Evolutionary conservation across 345 rosid species (phyloP), one percentile per base, ranked within the genome.

Genomic region (Brassica carinata): DNA sequence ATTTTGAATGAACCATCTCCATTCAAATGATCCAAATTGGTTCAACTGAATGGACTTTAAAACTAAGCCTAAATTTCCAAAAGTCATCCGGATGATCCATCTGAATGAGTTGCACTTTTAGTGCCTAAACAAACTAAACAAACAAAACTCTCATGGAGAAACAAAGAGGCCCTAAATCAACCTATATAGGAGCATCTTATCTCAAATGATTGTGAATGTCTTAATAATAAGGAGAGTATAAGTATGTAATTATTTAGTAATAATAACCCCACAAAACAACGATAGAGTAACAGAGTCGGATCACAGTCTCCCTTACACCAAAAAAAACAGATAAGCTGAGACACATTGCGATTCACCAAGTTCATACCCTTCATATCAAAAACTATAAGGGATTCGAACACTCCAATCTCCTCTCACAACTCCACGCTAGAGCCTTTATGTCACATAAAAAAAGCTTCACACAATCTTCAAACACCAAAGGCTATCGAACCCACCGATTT

Each of bases 291-390:
- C 36, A 55, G 64, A 17, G 38, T 45, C 13, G 27, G 76, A 80
- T 80, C 79, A 81, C 72, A 64, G 77, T 75, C 80, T 64, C 80
- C 80, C 77, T 81, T 65, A 57, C 77, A 74, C 72, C 53, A 69
- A 80, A 67, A 80, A 43, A 36, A 57, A 14, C 65, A 30, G 67
- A 64, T 48, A 53, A 73, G 30, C 68, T 76, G 73, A 58, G 68
- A 43, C 62, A 18, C 83, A 31, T 31, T 67, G 13, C 4, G 26
- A 72, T 68, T 13, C 66, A 9, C 27, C 69, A 53, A 15, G 43
- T 31, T 65, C 80, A 71, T 29, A 81, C 83, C 83, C 80, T 75
- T 57, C 14, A 65, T n/a, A 70, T 65, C 9, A 3, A 81, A 81
- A 81, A 75, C 68, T 71, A 18, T 53, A 70, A 76, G 72, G 83